Evolutionary conservation across 1,284 basidiomycete species (phyloP), one percentile per base, ranked within the genome.

Genomic region (Neonothopanus nambi): DNA sequence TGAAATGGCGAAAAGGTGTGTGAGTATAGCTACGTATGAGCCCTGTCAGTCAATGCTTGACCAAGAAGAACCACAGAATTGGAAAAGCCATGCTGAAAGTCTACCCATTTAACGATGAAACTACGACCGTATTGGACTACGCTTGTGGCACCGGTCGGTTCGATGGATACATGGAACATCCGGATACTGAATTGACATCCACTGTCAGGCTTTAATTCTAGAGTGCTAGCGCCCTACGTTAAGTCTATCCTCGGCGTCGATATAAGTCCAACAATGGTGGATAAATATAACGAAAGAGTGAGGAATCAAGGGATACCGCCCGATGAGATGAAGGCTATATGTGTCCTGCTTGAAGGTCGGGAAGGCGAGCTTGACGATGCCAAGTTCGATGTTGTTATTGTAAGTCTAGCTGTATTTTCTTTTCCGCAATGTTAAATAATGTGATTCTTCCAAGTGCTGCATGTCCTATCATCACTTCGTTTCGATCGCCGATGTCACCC

Each of bases 381-480:
- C 47, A 76, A 74, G 55, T 89, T 86, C 61, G 86, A 89, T 64
- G 76, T 87, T 28, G 72, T 87, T 51, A 74, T 85, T 15, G 82
- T 84, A 23, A 28, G 26, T 18, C 40, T 42, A 8, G 3, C 15
- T 13, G 6, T 42, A 18, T 42, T 21, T 23, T 6, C 5, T 28
- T 28, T 13, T 23, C 40, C n/a, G n/a, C n/a, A n/a, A n/a, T 28
- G 26, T 28, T 11, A 5, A 11, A 5, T 11, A 28, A 28, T 28
- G 5, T 28, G 26, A 28, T 50, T 3, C 33, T 37, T 13, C 21
- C 17, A 33, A 90, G 87, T 91, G 87, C 62, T 72, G 78, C 5
- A 74, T 78, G 52, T 74, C 87, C 1, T 91, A 86, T 60, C 87
- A 91, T 61, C 89, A 91, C 63, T 76, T 90, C 58, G 57, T 69